Conservation (phyloP, 371 early-diverging fungal genomes). For the Syncephalastrum sp. region DNA sequence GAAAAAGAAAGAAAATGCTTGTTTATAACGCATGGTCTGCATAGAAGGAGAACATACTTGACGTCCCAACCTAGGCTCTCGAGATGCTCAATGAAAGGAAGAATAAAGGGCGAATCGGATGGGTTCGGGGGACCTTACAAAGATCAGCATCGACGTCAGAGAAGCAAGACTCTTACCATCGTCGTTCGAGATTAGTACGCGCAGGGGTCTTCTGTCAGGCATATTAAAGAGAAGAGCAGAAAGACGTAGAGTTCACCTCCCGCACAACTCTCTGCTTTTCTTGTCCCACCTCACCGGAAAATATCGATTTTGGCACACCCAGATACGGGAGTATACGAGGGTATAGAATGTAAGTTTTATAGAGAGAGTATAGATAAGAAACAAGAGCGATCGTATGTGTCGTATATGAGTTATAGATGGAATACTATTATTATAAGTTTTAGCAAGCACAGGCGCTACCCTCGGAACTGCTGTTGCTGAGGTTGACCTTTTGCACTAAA, state of each 20-base stretch:
- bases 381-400: no score
- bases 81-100: slow-evolving; percentile 39
- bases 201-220: slow-evolving; percentile 14
- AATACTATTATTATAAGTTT: neutral
- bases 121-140: slow-evolving; percentile 34
- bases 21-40: neutral
- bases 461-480: slow-evolving; percentile 14
- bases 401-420: no score
- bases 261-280: no score
- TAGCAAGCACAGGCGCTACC: slow-evolving; percentile 23
- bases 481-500: slow-evolving; percentile 28
- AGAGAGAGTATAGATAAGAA: no score
- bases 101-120: slow-evolving; percentile 43
- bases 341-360: no score
- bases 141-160: slow-evolving; percentile 1
- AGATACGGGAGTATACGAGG: no score
- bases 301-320: no score
- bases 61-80: slow-evolving; percentile 42
- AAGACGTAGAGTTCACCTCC: no score
- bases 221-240: no score
- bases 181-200: slow-evolving; percentile 37
- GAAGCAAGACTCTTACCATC: slow-evolving; percentile 23
- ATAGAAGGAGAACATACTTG: slow-evolving; percentile 18
- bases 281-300: no score
- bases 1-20: neutral